phyloP scores from a whole-genome alignment of 306 rosid genomes.

The Oxytropis ochrocephala region DNA sequence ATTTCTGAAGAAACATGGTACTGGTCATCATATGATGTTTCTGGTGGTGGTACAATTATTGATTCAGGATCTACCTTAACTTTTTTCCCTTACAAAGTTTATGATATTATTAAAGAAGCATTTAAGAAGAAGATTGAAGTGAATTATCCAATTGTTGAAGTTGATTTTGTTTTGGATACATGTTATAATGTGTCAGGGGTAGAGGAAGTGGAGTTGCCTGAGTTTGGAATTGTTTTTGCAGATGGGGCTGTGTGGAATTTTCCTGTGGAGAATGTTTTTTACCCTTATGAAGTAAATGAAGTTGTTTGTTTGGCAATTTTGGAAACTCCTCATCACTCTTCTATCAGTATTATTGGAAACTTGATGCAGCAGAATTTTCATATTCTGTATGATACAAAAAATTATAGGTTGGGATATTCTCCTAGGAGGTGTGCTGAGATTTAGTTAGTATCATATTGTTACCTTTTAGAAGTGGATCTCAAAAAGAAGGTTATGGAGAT shows the following conservation, averaged over 20 bases:
- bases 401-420: constrained; percentile 59
- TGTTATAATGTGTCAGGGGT: constrained; percentile 68
- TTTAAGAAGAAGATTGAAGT: constrained; percentile 44
- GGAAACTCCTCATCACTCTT: constrained; percentile 39
- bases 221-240: constrained; percentile 48
- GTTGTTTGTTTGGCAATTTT: constrained; percentile 62
- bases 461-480: background rate
- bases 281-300: constrained; percentile 42
- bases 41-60: constrained; percentile 74
- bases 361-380: constrained; percentile 80
- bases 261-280: constrained; percentile 64
- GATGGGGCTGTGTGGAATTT: constrained; percentile 82
- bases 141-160: constrained; percentile 19
- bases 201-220: constrained; percentile 51
- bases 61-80: constrained; percentile 78
- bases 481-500: background rate
- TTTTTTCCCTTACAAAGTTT: constrained; percentile 54
- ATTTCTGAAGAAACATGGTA: constrained; percentile 58
- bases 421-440: constrained; percentile 67
- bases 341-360: constrained; percentile 70
- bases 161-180: constrained; percentile 38
- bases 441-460: constrained; percentile 19
- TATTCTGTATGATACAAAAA: constrained; percentile 57
- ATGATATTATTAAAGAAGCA: constrained; percentile 46
- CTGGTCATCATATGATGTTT: constrained; percentile 41